phyloP scores from a whole-genome alignment of 208 protist species.

The Trypanosoma platydactyli region DNA sequence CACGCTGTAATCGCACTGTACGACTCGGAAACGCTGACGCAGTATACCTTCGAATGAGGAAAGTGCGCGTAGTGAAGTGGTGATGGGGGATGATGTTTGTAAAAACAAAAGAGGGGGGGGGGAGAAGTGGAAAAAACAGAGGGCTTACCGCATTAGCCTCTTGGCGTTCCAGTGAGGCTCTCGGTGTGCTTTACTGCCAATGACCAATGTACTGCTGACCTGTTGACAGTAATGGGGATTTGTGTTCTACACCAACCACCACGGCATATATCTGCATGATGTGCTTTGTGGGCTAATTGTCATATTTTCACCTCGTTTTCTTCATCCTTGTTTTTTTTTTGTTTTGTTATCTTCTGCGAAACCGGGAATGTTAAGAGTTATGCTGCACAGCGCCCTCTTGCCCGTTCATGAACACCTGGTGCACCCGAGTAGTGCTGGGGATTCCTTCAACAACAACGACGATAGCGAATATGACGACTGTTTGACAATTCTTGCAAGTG shows the following conservation, averaged over 20 bases:
- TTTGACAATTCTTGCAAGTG: conserved; percentile 1
- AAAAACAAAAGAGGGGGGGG: conserved; percentile 3
- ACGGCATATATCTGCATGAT: not conserved
- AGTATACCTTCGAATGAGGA: conserved; percentile 17
- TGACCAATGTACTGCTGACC: too few species aligned
- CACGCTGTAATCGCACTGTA: conserved; percentile 18
- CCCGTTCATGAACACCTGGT: too few species aligned
- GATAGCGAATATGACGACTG: conserved; percentile 9
- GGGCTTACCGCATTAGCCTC: not conserved
- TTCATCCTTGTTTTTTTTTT: conserved; percentile 24
- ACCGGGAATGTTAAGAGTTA: too few species aligned
- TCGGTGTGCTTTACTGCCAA: too few species aligned
- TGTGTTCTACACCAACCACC: too few species aligned
- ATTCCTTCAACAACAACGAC: not conserved
- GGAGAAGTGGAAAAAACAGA: too few species aligned
- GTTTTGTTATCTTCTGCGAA: conserved; percentile 1
- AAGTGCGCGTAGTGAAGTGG: not conserved
- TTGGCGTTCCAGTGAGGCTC: too few species aligned
- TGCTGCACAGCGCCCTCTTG: too few species aligned
- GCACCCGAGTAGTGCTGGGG: not conserved
- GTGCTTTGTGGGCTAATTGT: not conserved
- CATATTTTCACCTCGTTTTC: conserved; percentile 10
- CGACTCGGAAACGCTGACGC: conserved; percentile 13
- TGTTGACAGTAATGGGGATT: not conserved
- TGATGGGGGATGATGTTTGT: not conserved